Conservation (phyloP, 2,329 filamentous ascomycete species). For the Blumeria hordei region DNA sequence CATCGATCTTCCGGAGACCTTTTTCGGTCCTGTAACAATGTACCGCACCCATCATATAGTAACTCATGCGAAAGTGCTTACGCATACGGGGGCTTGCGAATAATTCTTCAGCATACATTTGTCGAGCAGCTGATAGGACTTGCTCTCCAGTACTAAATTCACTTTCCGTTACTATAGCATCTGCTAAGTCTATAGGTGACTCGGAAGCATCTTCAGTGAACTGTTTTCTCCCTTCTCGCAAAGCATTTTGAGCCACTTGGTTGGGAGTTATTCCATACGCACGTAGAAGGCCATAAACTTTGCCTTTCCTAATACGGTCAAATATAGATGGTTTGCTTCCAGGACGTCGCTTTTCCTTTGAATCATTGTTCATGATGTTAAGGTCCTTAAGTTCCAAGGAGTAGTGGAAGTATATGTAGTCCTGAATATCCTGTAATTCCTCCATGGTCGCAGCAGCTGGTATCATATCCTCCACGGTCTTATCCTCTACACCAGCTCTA, state of each 20-base stretch:
- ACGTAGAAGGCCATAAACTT: slow-evolving; percentile 58
- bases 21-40: slow-evolving; percentile 86
- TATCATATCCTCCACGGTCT: slow-evolving; percentile 63
- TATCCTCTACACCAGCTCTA: slow-evolving; percentile 37
- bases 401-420: slow-evolving; percentile 91
- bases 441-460: slow-evolving; percentile 64
- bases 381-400: slow-evolving; percentile 63
- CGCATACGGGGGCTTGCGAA: slow-evolving; percentile 72
- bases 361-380: slow-evolving; percentile 33
- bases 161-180: slow-evolving; percentile 43
- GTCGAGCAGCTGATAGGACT: slow-evolving; percentile 56
- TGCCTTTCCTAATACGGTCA: slow-evolving; percentile 62
- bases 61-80: slow-evolving; percentile 60
- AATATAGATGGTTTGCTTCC: slow-evolving; percentile 60
- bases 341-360: slow-evolving; percentile 47
- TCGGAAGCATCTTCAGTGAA: slow-evolving; percentile 66
- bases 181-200: slow-evolving; percentile 67
- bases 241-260: slow-evolving; percentile 64
- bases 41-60: slow-evolving; percentile 62
- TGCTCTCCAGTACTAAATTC: slow-evolving; percentile 54
- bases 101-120: slow-evolving; percentile 80
- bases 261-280: slow-evolving; percentile 82
- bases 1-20: slow-evolving; percentile 76
- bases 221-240: slow-evolving; percentile 52
- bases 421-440: slow-evolving; percentile 86